These are phyloP conservation scores for Colletotrichum shisoi DNA, from an alignment of 2,329 filamentous ascomycete species.

Conservation along the genomic window DNA sequence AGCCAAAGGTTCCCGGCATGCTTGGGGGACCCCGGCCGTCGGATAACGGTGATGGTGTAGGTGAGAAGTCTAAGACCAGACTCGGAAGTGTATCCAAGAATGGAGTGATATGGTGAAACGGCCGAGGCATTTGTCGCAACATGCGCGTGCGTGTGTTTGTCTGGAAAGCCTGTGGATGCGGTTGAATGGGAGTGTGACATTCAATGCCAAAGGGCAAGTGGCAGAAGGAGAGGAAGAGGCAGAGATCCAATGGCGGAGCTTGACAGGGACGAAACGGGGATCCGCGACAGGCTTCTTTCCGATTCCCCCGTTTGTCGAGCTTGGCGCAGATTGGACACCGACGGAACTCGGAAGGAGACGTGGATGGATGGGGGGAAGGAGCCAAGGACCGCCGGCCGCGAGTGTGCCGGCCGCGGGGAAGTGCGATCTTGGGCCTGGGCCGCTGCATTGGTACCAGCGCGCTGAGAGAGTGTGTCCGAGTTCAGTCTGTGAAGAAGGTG, in stretches of 20 bases:
- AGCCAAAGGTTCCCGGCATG: slow-evolving; percentile 8
- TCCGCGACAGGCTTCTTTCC: slow-evolving; percentile 21
- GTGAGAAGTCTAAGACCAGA: neutral
- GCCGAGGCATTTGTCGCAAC: slow-evolving; percentile 28
- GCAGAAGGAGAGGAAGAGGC: neutral
- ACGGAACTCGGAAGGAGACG: slow-evolving; percentile 16
- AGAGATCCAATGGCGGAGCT: slow-evolving; percentile 21
- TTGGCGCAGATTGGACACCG: slow-evolving; percentile 26
- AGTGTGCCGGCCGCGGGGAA: slow-evolving; percentile 33
- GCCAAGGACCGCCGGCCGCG: slow-evolving; percentile 15
- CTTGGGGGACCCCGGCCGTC: slow-evolving; percentile 15
- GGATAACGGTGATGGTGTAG: neutral
- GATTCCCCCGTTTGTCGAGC: slow-evolving; percentile 20
- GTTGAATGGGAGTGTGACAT: slow-evolving; percentile 15
- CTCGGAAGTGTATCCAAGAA: slow-evolving; percentile 13
- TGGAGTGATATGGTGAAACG: slow-evolving; percentile 29
- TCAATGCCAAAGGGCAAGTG: too few species aligned
- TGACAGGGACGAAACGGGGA: slow-evolving; percentile 23
- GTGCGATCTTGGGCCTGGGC: slow-evolving; percentile 31
- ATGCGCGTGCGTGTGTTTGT: slow-evolving; percentile 2
- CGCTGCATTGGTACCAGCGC: slow-evolving; percentile 16
- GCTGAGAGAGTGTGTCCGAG: neutral
- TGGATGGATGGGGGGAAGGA: slow-evolving; percentile 19
- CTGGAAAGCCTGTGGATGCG: neutral
- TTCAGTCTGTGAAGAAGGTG: neutral